Base-by-base conservation (phyloP, 163 green algal genomes). In the Chloromonas sp. region DNA sequence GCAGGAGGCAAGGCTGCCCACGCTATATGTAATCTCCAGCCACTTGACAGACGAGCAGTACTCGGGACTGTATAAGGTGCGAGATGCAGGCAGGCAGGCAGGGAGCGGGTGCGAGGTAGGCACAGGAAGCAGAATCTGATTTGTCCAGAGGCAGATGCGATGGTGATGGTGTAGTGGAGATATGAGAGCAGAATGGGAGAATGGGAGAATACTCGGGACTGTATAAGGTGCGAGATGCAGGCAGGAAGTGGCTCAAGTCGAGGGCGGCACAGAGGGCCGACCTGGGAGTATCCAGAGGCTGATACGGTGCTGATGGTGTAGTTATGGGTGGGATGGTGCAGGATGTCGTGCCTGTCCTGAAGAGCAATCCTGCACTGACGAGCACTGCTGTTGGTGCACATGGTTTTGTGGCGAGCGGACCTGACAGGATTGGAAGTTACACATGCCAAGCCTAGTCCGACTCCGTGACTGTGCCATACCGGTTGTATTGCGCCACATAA, bases 21-120 rank as follows among this genome's bases (percentile, higher is more conserved):
- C 83, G 0, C 71, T 89, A 61, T 87, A 81, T 5, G 58, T 90
- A 11, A 78, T 84, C 66, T 71, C 78, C 14, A n/a, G 60, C 14
- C 79, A 87, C 62, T 60, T 90, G 15, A 80, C 70, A 1, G 71
- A 70, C 2, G 71, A 58, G n/a, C 60, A 87, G 71, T 90, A 90
- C 60, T 61, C 77, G 70, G 78, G 70, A n/a, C 81, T 88, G 84
- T 86, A 86, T 76, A 78, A 84, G 81, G 81, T 84, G 81, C 14
- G 81, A 1, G 11, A 1, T 3, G 36, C 3, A 61, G 8, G 78
- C 2, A 57, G 74, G 5, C 2, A 60, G 74, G 5, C 11, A n/a
- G 58, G 11, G 14, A 5, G 11, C 5, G 8, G 74, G 74, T 62
- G 78, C 78, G 14, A 82, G 3, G 57, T 82, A 5, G n/a, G 2